Evolutionary conservation across 176 grass and related monocot species (phyloP), one percentile per base, ranked within the genome.

Genomic region (Saccharum spontaneum): DNA sequence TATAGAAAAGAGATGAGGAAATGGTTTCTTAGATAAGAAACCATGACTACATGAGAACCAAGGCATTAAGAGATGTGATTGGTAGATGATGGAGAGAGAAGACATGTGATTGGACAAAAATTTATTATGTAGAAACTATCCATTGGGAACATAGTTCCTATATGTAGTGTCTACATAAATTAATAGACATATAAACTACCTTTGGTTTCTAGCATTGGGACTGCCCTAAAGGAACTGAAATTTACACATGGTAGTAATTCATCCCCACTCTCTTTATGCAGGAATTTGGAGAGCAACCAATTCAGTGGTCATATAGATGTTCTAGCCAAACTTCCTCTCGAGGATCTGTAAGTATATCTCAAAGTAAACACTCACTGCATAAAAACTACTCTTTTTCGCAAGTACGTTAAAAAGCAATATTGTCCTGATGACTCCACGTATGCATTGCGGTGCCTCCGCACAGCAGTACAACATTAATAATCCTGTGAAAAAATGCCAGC

Each of bases 231-330:
- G 40, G 68, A 89, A 80, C 66, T 75, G 76, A 73, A 84, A 54
- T 79, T 46, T 76, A 74, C 34, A 45, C 17, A 67, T 8, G 20
- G 16, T 28, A 66, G 40, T 49, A 66, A 39, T 83, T 77, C 64
- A 73, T 26, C 14, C 14, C 6, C 40, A 61, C 8, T 4, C 36
- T 59, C 12, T 65, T 82, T 82, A 39, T 86, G 31, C 87, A 99
- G 97, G 72, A 75, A 98, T 86, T 22, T 98, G 71, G 92, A 98
- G 91, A 91, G 80, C 73, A 98, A 98, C 88, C 95, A 95, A 71
- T 91, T 98, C 76, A 91, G 78, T 82, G 89, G 90, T 77, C 69
- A 84, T 71, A 80, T 98, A 45, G 76, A 95, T 76, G 82, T 92
- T 83, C 80, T 98, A 37, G 85, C 79, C 28, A 90, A 87, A 82